Evolutionary conservation across 2,329 filamentous ascomycete species (phyloP).

Genomic region (Apiospora arundinis): DNA sequence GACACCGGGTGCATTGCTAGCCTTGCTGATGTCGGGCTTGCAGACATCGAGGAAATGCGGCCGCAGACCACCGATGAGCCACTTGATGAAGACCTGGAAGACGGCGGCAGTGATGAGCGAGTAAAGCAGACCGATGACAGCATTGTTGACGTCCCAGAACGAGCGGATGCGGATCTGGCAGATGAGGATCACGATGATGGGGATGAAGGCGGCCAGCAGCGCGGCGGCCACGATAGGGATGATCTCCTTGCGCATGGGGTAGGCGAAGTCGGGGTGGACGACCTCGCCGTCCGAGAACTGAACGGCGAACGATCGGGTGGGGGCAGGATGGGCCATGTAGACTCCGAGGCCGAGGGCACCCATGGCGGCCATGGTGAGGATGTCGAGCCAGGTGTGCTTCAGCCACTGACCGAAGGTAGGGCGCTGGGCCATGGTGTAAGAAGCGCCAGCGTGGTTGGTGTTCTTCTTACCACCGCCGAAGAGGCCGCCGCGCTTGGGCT

Average conservation of each 20-base stretch:
- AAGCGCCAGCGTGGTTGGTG: neutral
- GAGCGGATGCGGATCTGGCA: slow-evolving; percentile 72
- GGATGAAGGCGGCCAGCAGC: slow-evolving; percentile 67
- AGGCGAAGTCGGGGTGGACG: slow-evolving; percentile 74
- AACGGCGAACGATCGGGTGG: slow-evolving; percentile 73
- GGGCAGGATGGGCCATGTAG: slow-evolving; percentile 69
- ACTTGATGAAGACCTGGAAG: slow-evolving; percentile 79
- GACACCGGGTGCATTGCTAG: slow-evolving; percentile 49
- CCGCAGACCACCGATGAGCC: slow-evolving; percentile 75
- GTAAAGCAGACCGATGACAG: slow-evolving; percentile 72
- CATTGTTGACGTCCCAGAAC: slow-evolving; percentile 77
- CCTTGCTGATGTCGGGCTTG: slow-evolving; percentile 61
- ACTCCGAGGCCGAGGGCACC: slow-evolving; percentile 72
- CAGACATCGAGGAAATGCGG: slow-evolving; percentile 76
- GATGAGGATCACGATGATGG: slow-evolving; percentile 68
- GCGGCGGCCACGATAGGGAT: slow-evolving; percentile 75
- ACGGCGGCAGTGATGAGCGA: slow-evolving; percentile 73
- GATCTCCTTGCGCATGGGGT: slow-evolving; percentile 73
- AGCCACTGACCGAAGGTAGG: slow-evolving; percentile 74
- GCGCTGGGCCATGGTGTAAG: slow-evolving; percentile 54
- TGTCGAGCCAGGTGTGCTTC: slow-evolving; percentile 70
- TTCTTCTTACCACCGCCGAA: slow-evolving; percentile 1
- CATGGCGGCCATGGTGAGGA: slow-evolving; percentile 70
- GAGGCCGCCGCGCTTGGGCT: neutral
- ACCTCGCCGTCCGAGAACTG: slow-evolving; percentile 71